Evolutionary conservation across 306 rosid species (phyloP), one percentile per base, ranked within the genome.

Genomic region (Malus sylvestris): DNA sequence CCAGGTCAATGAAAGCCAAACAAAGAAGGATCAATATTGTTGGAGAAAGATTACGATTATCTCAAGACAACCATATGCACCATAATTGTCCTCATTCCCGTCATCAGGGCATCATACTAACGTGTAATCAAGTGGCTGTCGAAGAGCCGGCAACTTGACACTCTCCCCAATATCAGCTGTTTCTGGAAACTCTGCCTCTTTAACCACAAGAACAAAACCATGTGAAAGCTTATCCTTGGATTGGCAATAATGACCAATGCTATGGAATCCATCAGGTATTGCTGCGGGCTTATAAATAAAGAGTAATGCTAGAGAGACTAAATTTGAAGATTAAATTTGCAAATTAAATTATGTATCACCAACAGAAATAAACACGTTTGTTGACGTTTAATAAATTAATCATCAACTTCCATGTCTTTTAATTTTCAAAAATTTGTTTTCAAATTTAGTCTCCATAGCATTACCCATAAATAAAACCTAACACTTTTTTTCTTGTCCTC

Each of bases 201-300:
- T 85, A 30, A 83, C 97, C 68, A 80, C 95, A 80, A 94, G 95
- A 76, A 90, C 79, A 84, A 74, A 89, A 71, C 98, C 91, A 20
- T 89, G 79, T 45, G 85, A 76, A 67, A 96, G 92, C 73, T 70
- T 82, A 83, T 80, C 67, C 33, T 82, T 84, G 62, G 79, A 84
- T 75, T 90, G 96, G 84, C 95, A 92, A 81, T 85, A 89, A 82
- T 94, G 93, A 70, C 97, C 97, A 73, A 94, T 87, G 70, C 89
- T 72, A 76, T 76, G 88, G 68, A 90, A 94, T 35, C 93, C 88
- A 63, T 86, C 89, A 40, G 98, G 97, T 70, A 90, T 80, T 69
- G 76, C 87, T 13, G 71, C 84, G 10, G 96, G 98, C 80, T 87
- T 86, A 79, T 86, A 27, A 27, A 27, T 27, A 27, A 27, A 27